Evolutionary conservation across 306 rosid genomes (phyloP).

Genomic region (Acmispon strigosus): DNA sequence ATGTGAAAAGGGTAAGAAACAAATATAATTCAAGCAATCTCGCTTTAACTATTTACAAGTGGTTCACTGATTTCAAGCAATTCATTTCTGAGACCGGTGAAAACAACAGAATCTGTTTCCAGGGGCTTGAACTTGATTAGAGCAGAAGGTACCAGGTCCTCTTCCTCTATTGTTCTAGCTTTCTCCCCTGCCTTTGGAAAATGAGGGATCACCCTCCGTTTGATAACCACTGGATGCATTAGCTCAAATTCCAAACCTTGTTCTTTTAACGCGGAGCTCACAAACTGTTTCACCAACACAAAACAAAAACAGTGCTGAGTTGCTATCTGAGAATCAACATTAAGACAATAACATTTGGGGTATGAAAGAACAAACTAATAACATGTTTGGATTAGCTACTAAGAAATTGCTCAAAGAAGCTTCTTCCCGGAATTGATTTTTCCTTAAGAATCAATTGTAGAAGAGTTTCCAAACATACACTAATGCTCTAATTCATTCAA

Average conservation of each 20-base stretch:
- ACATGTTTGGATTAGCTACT: too few relatives aligned
- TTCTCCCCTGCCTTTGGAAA: conserved; percentile 50
- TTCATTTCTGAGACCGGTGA: conserved; percentile 77
- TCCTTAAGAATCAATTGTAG: too few relatives aligned
- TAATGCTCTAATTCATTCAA: background rate
- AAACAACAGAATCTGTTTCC: conserved; percentile 83
- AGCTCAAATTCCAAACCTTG: conserved; percentile 72
- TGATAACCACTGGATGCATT: conserved; percentile 62
- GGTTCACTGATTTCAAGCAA: conserved; percentile 88
- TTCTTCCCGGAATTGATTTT: too few relatives aligned
- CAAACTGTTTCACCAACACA: conserved; percentile 49
- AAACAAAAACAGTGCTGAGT: conserved; percentile 7
- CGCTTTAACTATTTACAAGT: conserved; percentile 41
- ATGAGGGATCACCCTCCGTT: conserved; percentile 62
- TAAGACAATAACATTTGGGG: background rate
- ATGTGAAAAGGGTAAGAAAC: background rate
- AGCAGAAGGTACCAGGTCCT: conserved; percentile 86
- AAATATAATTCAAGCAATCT: conserved; percentile 23
- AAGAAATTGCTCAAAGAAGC: too few relatives aligned
- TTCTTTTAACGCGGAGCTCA: conserved; percentile 65
- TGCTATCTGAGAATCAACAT: background rate
- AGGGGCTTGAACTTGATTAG: conserved; percentile 81
- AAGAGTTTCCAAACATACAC: too few relatives aligned
- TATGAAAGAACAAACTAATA: background rate
- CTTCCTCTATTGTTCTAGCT: conserved; percentile 61